Base-by-base conservation (phyloP, 495 filamentous ascomycete species). In the Daldinia loculata region DNA sequence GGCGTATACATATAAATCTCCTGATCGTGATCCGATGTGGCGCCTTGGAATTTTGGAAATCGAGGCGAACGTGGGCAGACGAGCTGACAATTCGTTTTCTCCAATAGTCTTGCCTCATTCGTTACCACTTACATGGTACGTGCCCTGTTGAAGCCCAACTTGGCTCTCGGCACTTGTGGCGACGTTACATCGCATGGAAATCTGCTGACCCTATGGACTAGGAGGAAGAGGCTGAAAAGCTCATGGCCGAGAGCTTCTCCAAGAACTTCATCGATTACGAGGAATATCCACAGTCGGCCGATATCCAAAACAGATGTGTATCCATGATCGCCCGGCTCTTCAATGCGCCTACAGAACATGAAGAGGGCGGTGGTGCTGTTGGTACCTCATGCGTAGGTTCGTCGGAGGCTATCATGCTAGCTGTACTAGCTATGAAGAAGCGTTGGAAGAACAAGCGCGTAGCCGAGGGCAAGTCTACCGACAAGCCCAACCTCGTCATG, bases 181-280 rank as follows among this genome's bases (percentile, higher is more conserved):
- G 59, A 50, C 30, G 68, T 67, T 67, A 64, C 67, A 61, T 71
- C 59, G 52, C 50, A 67, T 64, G 45, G 57, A 51, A 45, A 53
- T 27, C 51, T 24, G 56, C 56, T 19, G 38, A 45, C 19, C 24
- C 36, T 29, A 24, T 53, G 41, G 52, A 63, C n/a, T 65, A 91
- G 90, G 93, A 97, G 81, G 91, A 95, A 62, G 93, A 97, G 81
- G 93, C 90, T 24, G 93, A 97, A 81, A 89, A 93, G 79, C 89
- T 97, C 78, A 97, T 97, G 93, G 84, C 89, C 78, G 93, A 96
- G 67, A 87, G 89, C 72, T 90, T 96, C 76, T 87, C 90, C 77
- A 97, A 97, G 82, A 97, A 97, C 85, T 97, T 97, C 85, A 92
- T 92, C 82, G 92, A 94, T 78, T 97, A 95, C 80, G 93, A 95